phyloP scores from a whole-genome alignment of 345 rosid genomes.

The Citrus glauca region DNA sequence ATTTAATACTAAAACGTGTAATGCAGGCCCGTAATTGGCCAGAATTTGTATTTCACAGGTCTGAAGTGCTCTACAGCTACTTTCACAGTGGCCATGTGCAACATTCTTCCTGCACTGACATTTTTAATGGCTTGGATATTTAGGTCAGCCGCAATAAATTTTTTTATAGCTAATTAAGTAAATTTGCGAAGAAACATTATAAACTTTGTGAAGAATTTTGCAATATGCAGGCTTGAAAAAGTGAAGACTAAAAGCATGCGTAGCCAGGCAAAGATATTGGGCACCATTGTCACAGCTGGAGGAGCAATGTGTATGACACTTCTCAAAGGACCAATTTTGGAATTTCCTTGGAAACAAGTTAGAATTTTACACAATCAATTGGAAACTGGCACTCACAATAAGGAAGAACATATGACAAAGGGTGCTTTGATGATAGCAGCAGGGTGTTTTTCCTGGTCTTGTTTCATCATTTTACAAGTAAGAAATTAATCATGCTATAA shows the following conservation, averaged over 20 bases:
- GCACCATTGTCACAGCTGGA: slow-evolving; percentile 41
- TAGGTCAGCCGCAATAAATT: slow-evolving; percentile 24
- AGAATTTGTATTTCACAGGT: slow-evolving; percentile 50
- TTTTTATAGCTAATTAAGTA: neutral
- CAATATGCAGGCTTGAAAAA: slow-evolving; percentile 30
- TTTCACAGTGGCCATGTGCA: slow-evolving; percentile 60
- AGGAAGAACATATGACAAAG: slow-evolving; percentile 23
- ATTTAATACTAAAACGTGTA: neutral
- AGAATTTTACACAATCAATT: neutral
- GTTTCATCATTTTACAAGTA: slow-evolving; percentile 64
- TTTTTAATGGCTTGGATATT: slow-evolving; percentile 58
- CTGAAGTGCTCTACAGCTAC: slow-evolving; percentile 74
- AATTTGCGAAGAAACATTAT: neutral
- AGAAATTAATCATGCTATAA: neutral
- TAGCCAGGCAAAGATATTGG: slow-evolving; percentile 41
- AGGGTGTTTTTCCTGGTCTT: slow-evolving; percentile 64
- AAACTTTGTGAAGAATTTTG: neutral
- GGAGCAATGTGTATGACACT: slow-evolving; percentile 55
- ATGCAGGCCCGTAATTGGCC: slow-evolving; percentile 38
- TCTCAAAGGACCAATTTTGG: slow-evolving; percentile 29
- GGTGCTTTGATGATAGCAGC: slow-evolving; percentile 57
- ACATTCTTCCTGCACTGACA: slow-evolving; percentile 69
- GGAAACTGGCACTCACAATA: neutral
- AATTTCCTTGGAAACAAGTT: slow-evolving; percentile 21
- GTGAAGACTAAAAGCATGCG: slow-evolving; percentile 21